Evolutionary conservation across 257 asterid genomes (phyloP).

Genomic region (Solanum bulbocastanum): DNA sequence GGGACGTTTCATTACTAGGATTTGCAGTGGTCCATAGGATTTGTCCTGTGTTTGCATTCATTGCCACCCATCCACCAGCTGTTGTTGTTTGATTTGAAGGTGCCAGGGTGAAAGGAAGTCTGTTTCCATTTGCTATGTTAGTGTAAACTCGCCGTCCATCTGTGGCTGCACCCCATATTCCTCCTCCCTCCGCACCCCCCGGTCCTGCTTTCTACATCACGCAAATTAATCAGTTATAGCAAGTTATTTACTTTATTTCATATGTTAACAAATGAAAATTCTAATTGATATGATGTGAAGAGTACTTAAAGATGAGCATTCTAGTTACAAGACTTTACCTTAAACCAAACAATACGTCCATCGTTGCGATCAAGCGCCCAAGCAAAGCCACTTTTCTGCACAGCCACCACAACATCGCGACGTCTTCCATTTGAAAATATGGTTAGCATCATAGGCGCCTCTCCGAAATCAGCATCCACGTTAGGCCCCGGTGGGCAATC

Average conservation of each 20-base stretch:
- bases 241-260: background rate
- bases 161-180: slow-evolving; percentile 72
- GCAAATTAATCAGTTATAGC: background rate
- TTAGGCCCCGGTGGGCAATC: slow-evolving; percentile 71
- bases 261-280: background rate
- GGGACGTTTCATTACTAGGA: slow-evolving; percentile 60
- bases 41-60: slow-evolving; percentile 53
- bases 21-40: slow-evolving; percentile 70
- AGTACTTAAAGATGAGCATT: background rate
- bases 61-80: slow-evolving; percentile 76
- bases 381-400: slow-evolving; percentile 63
- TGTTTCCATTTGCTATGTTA: slow-evolving; percentile 39
- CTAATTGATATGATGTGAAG: background rate
- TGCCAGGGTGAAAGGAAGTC: slow-evolving; percentile 34
- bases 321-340: slow-evolving; percentile 6
- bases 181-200: slow-evolving; percentile 60
- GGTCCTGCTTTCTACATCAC: slow-evolving; percentile 53
- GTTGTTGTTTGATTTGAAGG: slow-evolving; percentile 45
- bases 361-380: slow-evolving; percentile 57
- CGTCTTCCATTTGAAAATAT: slow-evolving; percentile 14
- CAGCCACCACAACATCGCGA: slow-evolving; percentile 58
- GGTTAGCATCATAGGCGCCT: slow-evolving; percentile 66
- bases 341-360: slow-evolving; percentile 47
- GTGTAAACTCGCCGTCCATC: slow-evolving; percentile 57
- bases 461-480: slow-evolving; percentile 75